Evolutionary conservation across 2,329 filamentous ascomycete genomes (phyloP).

Genomic region (Ceratocystis diversiconidia): DNA sequence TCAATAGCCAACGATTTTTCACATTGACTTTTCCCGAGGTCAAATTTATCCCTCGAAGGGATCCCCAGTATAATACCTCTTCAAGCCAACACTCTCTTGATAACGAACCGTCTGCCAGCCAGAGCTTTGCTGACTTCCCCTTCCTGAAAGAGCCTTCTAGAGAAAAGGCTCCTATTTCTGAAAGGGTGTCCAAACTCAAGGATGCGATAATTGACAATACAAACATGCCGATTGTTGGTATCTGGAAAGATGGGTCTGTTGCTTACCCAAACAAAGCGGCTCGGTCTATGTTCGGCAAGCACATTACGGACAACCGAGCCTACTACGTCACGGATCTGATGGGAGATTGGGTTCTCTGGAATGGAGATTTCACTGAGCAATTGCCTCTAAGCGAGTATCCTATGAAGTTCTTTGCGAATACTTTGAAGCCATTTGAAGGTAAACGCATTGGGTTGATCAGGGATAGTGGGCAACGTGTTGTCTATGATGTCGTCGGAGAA

Average conservation of each 20-base stretch:
- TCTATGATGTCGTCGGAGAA: slow-evolving; percentile 55
- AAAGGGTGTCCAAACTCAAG: slow-evolving; percentile 62
- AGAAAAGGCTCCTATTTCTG: slow-evolving; percentile 46
- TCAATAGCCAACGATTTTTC: slow-evolving; percentile 53
- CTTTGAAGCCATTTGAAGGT: slow-evolving; percentile 43
- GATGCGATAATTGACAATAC: slow-evolving; percentile 65
- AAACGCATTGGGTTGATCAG: slow-evolving; percentile 51
- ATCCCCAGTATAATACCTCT: neutral
- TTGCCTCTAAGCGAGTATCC: slow-evolving; percentile 49
- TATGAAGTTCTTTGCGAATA: slow-evolving; percentile 48
- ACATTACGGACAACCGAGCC: slow-evolving; percentile 25
- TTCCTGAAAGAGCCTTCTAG: neutral
- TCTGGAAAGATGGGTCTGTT: slow-evolving; percentile 69
- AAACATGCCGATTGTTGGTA: slow-evolving; percentile 57
- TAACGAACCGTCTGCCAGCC: too few species aligned
- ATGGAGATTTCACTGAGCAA: slow-evolving; percentile 48
- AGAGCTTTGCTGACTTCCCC: neutral
- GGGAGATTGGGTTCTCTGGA: slow-evolving; percentile 45
- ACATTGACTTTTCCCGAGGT: slow-evolving; percentile 54
- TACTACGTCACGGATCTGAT: slow-evolving; percentile 38
- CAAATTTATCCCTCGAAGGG: neutral
- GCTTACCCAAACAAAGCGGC: slow-evolving; percentile 59
- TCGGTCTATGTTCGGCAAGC: slow-evolving; percentile 34
- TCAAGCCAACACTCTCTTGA: neutral
- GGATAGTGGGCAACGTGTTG: slow-evolving; percentile 32